Evolutionary conservation across 257 asterid species (phyloP).

Genomic region (Solanum etuberosum): DNA sequence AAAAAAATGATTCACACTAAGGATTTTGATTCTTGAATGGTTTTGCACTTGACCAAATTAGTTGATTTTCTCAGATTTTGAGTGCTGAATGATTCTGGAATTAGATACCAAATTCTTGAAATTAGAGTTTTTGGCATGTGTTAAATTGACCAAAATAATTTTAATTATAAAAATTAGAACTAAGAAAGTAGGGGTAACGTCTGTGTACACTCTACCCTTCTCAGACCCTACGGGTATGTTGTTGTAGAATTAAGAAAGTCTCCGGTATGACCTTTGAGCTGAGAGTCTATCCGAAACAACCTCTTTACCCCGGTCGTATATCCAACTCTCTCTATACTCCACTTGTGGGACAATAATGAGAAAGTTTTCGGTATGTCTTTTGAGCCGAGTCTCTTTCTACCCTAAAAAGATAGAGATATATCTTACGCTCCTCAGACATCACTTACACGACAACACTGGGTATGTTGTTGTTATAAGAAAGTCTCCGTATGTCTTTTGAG

Average conservation of each 20-base stretch:
- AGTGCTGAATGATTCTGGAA: neutral
- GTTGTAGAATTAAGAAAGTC: neutral
- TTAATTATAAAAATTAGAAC: neutral
- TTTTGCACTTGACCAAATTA: neutral
- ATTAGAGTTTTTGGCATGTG: neutral
- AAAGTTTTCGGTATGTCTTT: too few relatives aligned
- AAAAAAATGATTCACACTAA: neutral
- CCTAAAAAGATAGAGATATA: neutral
- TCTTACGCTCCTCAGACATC: neutral
- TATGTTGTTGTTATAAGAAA: neutral
- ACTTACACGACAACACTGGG: neutral
- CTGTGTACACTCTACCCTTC: neutral
- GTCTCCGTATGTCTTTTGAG: neutral
- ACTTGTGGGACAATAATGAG: neutral
- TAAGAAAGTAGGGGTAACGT: neutral
- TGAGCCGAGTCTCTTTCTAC: neutral
- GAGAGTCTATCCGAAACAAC: neutral
- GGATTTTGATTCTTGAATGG: neutral
- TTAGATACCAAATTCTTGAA: neutral
- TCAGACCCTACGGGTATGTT: neutral
- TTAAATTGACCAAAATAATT: neutral
- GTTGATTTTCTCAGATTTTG: neutral
- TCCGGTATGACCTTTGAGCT: neutral
- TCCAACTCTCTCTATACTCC: neutral
- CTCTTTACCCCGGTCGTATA: neutral